Base-by-base conservation (phyloP, 1,139 yeast genomes). In the Taphrina confusa region DNA sequence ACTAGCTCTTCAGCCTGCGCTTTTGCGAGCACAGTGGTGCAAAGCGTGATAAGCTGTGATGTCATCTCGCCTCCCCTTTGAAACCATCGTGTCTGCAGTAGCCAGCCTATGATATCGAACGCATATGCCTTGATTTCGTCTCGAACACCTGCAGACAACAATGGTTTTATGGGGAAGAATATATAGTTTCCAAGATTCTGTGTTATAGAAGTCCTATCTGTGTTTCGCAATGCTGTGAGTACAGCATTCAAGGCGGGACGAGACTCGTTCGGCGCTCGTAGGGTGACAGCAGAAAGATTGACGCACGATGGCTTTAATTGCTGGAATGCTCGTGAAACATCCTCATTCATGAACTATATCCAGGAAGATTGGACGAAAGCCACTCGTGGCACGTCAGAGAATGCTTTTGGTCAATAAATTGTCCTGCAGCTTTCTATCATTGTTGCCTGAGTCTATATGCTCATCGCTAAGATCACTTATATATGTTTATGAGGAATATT, bases 131-230 rank as follows among this genome's bases (percentile, higher is more conserved):
- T 34, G 27, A 54, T 28, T 2, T n/a, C 44, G 33, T 44, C 58
- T 1, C 25, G 28, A 3, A 30, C 28, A 23, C 34, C 30, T 9
- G 58, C 33, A 8, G 23, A 44, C 23, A 54, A 30, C 11, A 54
- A 45, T 4, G 58, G 58, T 28, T 54, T 54, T 23, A 54, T 3
- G 2, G 58, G 58, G 20, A 54, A 42, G 44, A 54, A 54, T 9
- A 54, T 31, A 36, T 54, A 54, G 36, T 54, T 54, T 9, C 40
- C 58, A 12, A 54, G n/a, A 23, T 37, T 54, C 44, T 54, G 51
- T 9, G 42, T 28, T 16, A 54, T 39, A 12, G n/a, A 20, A 14
- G 30, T 8, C 16, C 12, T 44, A 11, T 25, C 40, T 14, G 34
- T 42, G 33, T 20, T 16, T 14, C 4, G 18, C 28, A 46, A 12